phyloP scores from a whole-genome alignment of 1,139 yeast genomes.

The Insectozyma bohioensis region DNA sequence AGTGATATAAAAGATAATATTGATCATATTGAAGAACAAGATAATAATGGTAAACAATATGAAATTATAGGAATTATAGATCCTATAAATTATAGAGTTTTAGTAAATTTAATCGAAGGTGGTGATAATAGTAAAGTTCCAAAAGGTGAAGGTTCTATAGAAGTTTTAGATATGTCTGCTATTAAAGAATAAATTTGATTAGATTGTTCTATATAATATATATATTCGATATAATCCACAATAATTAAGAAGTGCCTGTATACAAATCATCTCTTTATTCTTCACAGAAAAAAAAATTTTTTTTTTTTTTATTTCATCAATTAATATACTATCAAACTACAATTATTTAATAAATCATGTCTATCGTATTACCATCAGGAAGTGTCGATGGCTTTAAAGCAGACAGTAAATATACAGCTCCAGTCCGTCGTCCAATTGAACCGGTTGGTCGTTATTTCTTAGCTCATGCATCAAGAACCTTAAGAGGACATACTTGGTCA shows the following conservation, averaged over 20 bases:
- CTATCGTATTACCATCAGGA: slow-evolving; percentile 41
- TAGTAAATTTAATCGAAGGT: slow-evolving; percentile 50
- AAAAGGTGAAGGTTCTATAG: slow-evolving; percentile 64
- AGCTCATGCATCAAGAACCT: slow-evolving; percentile 95
- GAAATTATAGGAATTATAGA: slow-evolving; percentile 76
- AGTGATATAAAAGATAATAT: slow-evolving; percentile 53
- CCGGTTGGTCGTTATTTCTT: slow-evolving; percentile 96
- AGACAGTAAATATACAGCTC: slow-evolving; percentile 54
- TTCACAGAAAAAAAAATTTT: slow-evolving; percentile 14
- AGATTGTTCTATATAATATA: too few species aligned
- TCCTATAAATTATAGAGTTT: slow-evolving; percentile 78
- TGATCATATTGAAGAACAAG: slow-evolving; percentile 56
- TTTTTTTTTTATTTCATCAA: too few species aligned
- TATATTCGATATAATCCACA: neutral
- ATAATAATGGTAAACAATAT: slow-evolving; percentile 46
- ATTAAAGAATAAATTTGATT: slow-evolving; percentile 54
- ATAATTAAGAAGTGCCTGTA: slow-evolving; percentile 1
- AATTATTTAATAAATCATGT: too few species aligned
- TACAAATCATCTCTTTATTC: slow-evolving; percentile 1
- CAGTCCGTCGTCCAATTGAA: slow-evolving; percentile 85
- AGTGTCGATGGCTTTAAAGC: slow-evolving; percentile 54
- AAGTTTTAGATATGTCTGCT: slow-evolving; percentile 90
- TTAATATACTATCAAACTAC: slow-evolving; percentile 1
- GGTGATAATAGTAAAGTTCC: slow-evolving; percentile 48
- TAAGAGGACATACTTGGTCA: slow-evolving; percentile 98